Evolutionary conservation across 176 grass and related monocot species (phyloP).

Genomic region (Alloteropsis semialata): DNA sequence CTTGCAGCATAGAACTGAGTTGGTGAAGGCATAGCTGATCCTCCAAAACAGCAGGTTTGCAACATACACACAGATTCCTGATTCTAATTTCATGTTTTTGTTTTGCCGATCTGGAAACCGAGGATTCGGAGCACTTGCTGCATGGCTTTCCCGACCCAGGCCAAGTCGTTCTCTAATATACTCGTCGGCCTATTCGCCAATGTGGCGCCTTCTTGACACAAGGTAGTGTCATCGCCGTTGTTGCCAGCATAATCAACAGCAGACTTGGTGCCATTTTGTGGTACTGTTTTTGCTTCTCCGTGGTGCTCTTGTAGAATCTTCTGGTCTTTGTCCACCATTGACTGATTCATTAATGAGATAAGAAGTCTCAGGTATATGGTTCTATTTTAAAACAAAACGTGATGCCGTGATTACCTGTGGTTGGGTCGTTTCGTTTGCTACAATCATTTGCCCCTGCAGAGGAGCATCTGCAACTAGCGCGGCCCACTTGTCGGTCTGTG

Average conservation of each 20-base stretch:
- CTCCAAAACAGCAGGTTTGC: background rate
- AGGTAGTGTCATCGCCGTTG: background rate
- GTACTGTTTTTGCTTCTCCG: background rate
- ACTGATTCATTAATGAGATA: constrained; percentile 17
- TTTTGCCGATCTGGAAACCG: constrained; percentile 41
- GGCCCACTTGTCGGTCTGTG: background rate
- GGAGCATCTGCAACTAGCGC: background rate
- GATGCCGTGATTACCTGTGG: constrained; percentile 38
- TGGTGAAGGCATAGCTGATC: background rate
- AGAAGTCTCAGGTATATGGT: background rate
- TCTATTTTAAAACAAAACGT: background rate
- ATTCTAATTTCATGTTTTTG: constrained; percentile 32
- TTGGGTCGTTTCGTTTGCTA: background rate
- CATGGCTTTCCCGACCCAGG: constrained; percentile 45
- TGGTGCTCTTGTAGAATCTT: background rate
- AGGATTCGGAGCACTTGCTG: constrained; percentile 44
- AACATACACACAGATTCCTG: background rate
- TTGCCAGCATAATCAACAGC: constrained; percentile 1
- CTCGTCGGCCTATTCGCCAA: background rate
- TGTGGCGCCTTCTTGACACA: background rate
- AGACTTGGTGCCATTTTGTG: background rate
- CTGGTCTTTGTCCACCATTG: background rate
- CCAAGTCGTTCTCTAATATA: constrained; percentile 48
- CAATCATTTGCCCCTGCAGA: background rate
- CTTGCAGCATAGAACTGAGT: background rate